phyloP scores from a whole-genome alignment of 768 basidiomycete genomes.

The Lentinula raphanica region DNA sequence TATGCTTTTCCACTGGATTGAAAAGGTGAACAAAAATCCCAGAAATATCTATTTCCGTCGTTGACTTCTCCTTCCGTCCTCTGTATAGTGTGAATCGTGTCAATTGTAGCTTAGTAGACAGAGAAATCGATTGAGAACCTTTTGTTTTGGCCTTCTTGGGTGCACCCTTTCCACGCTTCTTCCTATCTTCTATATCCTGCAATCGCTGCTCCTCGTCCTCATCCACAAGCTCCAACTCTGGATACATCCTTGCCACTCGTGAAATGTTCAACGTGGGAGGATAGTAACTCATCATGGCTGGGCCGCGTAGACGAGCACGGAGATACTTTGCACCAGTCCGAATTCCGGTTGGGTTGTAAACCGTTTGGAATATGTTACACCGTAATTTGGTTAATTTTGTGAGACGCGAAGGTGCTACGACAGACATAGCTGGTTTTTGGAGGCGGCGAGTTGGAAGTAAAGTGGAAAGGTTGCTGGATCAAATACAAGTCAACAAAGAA shows the following conservation, averaged over 20 bases:
- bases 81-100: not conserved
- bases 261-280: slow-evolving; percentile 55
- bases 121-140: not conserved
- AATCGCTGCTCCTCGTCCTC: slow-evolving; percentile 63
- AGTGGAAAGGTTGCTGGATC: not conserved
- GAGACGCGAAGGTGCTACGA: slow-evolving; percentile 46
- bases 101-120: not conserved
- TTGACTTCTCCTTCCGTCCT: slow-evolving; percentile 7
- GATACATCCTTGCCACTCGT: slow-evolving; percentile 43
- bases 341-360: slow-evolving; percentile 76
- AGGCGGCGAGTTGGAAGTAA: not conserved
- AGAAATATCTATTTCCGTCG: not conserved
- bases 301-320: slow-evolving; percentile 73
- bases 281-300: slow-evolving; percentile 84
- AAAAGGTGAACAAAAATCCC: not conserved
- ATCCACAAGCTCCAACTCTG: slow-evolving; percentile 57
- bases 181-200: slow-evolving; percentile 62
- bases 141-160: slow-evolving; percentile 69
- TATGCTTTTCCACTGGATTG: too few relatives aligned
- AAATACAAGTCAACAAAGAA: not conserved
- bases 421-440: slow-evolving; percentile 21
- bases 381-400: slow-evolving; percentile 58
- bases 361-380: slow-evolving; percentile 76
- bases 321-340: slow-evolving; percentile 94
- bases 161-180: slow-evolving; percentile 75